Base-by-base conservation (phyloP, 1,139 yeast genomes). In the Sugiyamaella neomexicana region DNA sequence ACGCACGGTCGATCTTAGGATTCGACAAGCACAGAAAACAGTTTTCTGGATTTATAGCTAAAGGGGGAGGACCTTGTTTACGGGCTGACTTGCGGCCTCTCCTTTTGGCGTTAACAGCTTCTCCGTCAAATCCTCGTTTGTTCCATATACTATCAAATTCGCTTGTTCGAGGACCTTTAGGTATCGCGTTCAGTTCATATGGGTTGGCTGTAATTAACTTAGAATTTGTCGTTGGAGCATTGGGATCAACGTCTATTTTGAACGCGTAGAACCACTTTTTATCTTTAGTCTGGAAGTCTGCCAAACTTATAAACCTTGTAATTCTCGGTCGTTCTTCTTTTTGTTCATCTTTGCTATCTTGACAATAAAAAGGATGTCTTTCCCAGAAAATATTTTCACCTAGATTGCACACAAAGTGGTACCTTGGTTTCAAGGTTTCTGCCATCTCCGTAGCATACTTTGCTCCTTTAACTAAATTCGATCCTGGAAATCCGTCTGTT, bases 1-100 rank as follows among this genome's bases (percentile, higher is more conserved):
- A 82, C 67, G 89, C 95, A 2, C 87, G 77, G 62, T 86, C 95
- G 4, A 88, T 79, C 16, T 82, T 79, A 0, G 96, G 89, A 63
- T 89, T 89, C 1, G 95, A 82, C 23, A 90, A 76, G 67, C 97
- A 91, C 65, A 91, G 87, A 71, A 87, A 90, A 66, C 98, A 91
- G 45, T 9, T 41, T 49, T 42, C 47, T 10, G 52, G 52, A 12
- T 41, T 32, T n/a, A 49, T 17, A 2, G 37, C 20, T 6, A 40
- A 16, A 9, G 34, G 9, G 4, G 46, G 27, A 32, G 37, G 25
- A 5, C 25, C 47, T 15, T 13, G 34, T 32, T 36, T 34, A 31
- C 51, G 41, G 2, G 39, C n/a, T 20, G 25, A 20, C 32, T 46
- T 49, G n/a, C 51, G 52, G 7, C 44, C 41, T 16, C 48, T 38